Base-by-base conservation (phyloP, 148 eudicot species). In the Chenopodium berlandieri region DNA sequence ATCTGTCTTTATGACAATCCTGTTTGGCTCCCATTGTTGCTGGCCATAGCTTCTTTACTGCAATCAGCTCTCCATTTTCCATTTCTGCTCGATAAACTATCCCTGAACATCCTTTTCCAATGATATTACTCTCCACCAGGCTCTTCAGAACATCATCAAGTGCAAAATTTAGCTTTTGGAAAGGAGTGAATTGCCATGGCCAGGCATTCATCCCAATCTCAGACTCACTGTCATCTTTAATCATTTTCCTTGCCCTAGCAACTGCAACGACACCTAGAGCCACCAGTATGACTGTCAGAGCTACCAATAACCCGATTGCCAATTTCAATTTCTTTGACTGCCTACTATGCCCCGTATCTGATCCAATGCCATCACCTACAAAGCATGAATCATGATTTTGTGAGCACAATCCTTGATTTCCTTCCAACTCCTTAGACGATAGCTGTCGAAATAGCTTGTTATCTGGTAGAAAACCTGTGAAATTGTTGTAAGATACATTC, bases 61-160 rank as follows among this genome's bases (percentile, higher is more conserved):
- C 98, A 72, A 94, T 88, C 22, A 88, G 86, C 30, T 92, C 94
- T 16, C 93, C 89, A 27, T 90, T 91, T 25, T 86, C 87, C 75
- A 91, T 79, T 66, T 89, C 90, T 52, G 91, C 98, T 13, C 89
- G 89, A 80, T 94, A 94, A 30, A 94, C 98, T 3, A 85, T 84
- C 44, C 98, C 97, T 1, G 98, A 92, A 67, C 94, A 92, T 30
- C 98, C 97, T 84, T 92, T 94, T 32, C 98, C 98, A 9, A 92
- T 91, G 46, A 85, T 92, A 81, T 94, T 92, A 12, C 85, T 72
- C 62, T 75, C 93, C 97, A 90, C 87, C 10, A 92, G 87, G 78
- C 89, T 87, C 81, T 80, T 89, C 6, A 91, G 75, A 19, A 94
- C 87, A 71, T 94, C 89, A 20, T 91, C 86, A 1, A 91, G 83